phyloP scores from a whole-genome alignment of 441 rosid genomes.

The Pelargonium cotyledonis region DNA sequence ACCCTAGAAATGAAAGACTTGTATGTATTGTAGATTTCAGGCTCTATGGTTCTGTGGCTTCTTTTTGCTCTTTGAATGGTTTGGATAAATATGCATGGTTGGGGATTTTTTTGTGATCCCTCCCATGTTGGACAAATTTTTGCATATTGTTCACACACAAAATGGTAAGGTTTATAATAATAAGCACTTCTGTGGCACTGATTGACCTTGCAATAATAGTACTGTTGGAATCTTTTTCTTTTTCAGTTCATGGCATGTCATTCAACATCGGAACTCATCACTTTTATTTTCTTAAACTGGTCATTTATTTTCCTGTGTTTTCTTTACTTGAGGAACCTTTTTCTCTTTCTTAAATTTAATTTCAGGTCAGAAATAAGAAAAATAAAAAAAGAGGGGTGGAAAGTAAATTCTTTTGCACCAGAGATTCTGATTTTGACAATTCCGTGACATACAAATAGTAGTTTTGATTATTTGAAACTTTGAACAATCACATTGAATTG shows the following conservation, averaged over 20 bases:
- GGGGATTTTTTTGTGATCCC: conserved; percentile 3
- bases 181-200: no score
- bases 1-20: conserved; percentile 43
- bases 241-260: not conserved
- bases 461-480: not conserved
- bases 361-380: conserved; percentile 9
- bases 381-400: conserved; percentile 29
- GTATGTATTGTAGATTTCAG: conserved; percentile 18
- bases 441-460: conserved; percentile 12
- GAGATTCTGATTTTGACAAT: conserved; percentile 64
- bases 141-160: not conserved
- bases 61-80: conserved; percentile 8
- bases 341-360: conserved; percentile 15
- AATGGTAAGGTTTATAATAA: not conserved
- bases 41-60: conserved; percentile 9
- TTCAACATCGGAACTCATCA: not conserved
- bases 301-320: not conserved
- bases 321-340: conserved; percentile 3
- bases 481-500: not conserved
- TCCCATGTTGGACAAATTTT: not conserved
- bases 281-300: not conserved
- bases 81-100: conserved; percentile 8
- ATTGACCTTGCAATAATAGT: not conserved
- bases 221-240: not conserved
- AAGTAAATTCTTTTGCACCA: conserved; percentile 29